Evolutionary conservation across 495 filamentous ascomycete species (phyloP), one percentile per base, ranked within the genome.

Genomic region (Aspergillus saccharolyticus): DNA sequence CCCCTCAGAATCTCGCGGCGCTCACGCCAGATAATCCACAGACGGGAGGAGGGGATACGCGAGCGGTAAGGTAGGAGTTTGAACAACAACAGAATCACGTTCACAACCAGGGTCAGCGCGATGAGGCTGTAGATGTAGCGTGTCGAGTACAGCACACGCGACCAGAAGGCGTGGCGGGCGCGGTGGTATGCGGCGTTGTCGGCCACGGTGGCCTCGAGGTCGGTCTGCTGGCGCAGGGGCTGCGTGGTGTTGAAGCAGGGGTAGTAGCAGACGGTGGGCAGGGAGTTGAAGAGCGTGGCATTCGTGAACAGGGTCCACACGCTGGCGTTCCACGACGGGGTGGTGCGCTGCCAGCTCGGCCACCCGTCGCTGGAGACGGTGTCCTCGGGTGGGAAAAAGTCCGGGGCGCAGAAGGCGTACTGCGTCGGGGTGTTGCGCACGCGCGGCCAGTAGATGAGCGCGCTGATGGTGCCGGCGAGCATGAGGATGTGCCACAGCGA

Each of bases 81-180:
- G 51, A 65, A 67, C 0, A 58, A 52, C 52, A 72, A 47, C 21
- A 66, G 61, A 0, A 66, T 19, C n/a, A 58, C 39, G 21, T 72
- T 72, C 12, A 72, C 43, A 3, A 66, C 43, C 14, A 70, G 51
- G 15, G 59, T 66, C 0, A 73, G 43, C 5, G 59, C 63, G 28
- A 71, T 66, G 17, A 73, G 52, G n/a, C 63, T 67, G 57, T 73
- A 73, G 22, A 73, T 71, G 21, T 73, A 73, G 3, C 67, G 54
- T 20, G 61, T 61, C 0, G 69, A 71, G 33, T 73, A 71, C 2
- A 66, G 42, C 1, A 70, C 42, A 12, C 50, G 65, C 0, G 61
- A 39, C 62, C 63, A 66, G 14, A 70, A 62, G 0, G 43, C 45
- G 30, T 53, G n/a, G n/a, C 53, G 54, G 17, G 55, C 44, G 0